Evolutionary conservation across 371 early-diverging fungal species (phyloP), one percentile per base, ranked within the genome.

Genomic region (Lichtheimia hyalospora): DNA sequence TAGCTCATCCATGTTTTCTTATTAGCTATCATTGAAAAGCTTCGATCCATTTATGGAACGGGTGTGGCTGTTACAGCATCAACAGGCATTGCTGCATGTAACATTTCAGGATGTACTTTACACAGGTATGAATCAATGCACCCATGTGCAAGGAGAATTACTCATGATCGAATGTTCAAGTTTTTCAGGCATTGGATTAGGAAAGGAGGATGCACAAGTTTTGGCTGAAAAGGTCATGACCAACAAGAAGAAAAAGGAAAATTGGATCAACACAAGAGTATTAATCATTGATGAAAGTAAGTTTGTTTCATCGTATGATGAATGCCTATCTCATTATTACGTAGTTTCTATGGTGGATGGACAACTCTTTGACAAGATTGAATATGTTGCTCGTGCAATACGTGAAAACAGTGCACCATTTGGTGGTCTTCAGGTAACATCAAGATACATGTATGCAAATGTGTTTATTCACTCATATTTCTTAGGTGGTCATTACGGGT

Each of bases 291-390:
- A 96, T 67, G 96, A 96, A 74, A 84, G 89, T 90, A 78, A 69
- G 85, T 42, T 1, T 7, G n/a, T 25, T 23, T 13, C 20, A 13
- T 28, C 46, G 3, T 20, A 39, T 13, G 25, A 16, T 7, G 28
- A 28, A 34, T 13, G 49, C 10, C 3, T 27, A 16, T 21, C 12
- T 28, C 41, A 41, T 23, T 39, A 27, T 18, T 16, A 3, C 3
- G 10, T 65, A 92, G 90, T 96, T 13, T 94, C 95, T 2, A 95
- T 95, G 96, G 74, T 96, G 13, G 93, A 93, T 42, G 93, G 79
- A 0, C 75, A 61, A 0, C 71, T 93, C 7, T 91, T 96, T 67
- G 95, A 92, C 49, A 91, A 90, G 28, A 67, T 96, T 2, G 92
- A 95, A 52, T 42, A 66, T 12, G 77, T 95, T 61, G 94, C 94